Base-by-base conservation (phyloP, 805 yeast genomes). In the Grigorovia yakushimaensis region DNA sequence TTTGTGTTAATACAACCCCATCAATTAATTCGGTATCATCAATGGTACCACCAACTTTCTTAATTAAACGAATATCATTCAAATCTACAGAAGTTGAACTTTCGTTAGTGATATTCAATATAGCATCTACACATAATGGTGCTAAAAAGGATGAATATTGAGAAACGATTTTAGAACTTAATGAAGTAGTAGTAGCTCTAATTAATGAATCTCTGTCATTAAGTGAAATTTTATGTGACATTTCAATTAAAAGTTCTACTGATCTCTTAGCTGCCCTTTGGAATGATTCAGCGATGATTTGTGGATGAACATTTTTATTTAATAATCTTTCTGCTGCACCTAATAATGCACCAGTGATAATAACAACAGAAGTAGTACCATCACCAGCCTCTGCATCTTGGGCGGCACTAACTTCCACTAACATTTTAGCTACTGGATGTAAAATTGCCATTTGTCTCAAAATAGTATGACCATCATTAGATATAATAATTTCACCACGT, bases 331-430 rank as follows among this genome's bases (percentile, higher is more conserved):
- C 98, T 47, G 98, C 95, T 17, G 98, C 98, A 27, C 91, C 95
- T 47, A 93, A 73, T 43, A 93, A 69, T 5, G 97, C 91, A 36
- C 98, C 99, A 5, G 97, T 87, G 52, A 93, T 73, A 47, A 93
- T 91, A 24, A 94, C 98, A 30, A 93, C 98, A 2, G 96, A 83
- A 0, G 99, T 93, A 33, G 99, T 93, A 54, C 99, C 99, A 65
- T 93, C 99, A 47, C 99, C 99, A n/a, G 98, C 98, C 67, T 89
- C 99, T 37, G 89, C 84, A 59, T 93, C 99, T 69, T 93, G 99
- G 1, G 98, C 98, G 39, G 89, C 96, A 50, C 95, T 84, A 23
- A 93, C 86, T 64, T 93, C 98, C 41, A 93, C 98, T n/a, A 80
- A 72, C 98, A 93, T 93, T 61, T 88, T 84, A 1, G 98, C 98